phyloP scores from a whole-genome alignment of 2,329 filamentous ascomycete species.

The Pyrenophora seminiperda region DNA sequence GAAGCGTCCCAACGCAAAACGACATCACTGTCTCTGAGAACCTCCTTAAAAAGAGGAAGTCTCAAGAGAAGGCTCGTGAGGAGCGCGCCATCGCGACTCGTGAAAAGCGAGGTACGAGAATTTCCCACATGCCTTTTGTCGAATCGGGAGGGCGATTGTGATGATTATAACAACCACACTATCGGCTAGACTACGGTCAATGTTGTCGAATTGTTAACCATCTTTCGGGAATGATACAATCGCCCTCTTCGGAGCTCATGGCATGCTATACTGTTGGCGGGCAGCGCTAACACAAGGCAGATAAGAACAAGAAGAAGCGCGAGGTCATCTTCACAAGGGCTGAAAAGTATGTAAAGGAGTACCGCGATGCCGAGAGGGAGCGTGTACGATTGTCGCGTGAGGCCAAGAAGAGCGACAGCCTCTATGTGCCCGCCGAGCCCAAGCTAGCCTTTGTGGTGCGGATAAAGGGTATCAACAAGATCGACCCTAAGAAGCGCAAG shows the following conservation, averaged over 20 bases:
- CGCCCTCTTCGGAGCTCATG: slow-evolving; percentile 32
- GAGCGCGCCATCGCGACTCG: slow-evolving; percentile 78
- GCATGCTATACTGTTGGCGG: slow-evolving; percentile 12
- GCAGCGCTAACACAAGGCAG: slow-evolving; percentile 46
- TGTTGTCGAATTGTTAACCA: slow-evolving; percentile 98
- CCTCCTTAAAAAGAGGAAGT: slow-evolving; percentile 99
- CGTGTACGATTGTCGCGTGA: slow-evolving; percentile 90
- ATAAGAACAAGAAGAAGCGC: slow-evolving; percentile 99
- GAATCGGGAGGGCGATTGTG: slow-evolving; percentile 41
- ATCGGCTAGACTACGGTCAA: slow-evolving; percentile 94
- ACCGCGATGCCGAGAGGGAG: slow-evolving; percentile 97
- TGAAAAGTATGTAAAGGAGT: slow-evolving; percentile 99
- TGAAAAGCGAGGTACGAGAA: slow-evolving; percentile 85
- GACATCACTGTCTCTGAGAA: slow-evolving; percentile 95
- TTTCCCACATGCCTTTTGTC: slow-evolving; percentile 21
- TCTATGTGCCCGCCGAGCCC: slow-evolving; percentile 92
- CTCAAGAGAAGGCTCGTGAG: slow-evolving; percentile 97
- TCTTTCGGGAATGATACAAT: slow-evolving; percentile 95
- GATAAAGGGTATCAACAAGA: slow-evolving; percentile 99
- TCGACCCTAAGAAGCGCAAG: slow-evolving; percentile 99
- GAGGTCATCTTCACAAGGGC: slow-evolving; percentile 99
- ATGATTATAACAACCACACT: slow-evolving; percentile 89
- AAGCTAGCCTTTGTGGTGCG: slow-evolving; percentile 98
- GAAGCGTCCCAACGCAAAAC: slow-evolving; percentile 90
- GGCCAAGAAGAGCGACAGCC: slow-evolving; percentile 88